Evolutionary conservation across 257 asterid genomes (phyloP), one percentile per base, ranked within the genome.

Genomic region (Cinchona pubescens): DNA sequence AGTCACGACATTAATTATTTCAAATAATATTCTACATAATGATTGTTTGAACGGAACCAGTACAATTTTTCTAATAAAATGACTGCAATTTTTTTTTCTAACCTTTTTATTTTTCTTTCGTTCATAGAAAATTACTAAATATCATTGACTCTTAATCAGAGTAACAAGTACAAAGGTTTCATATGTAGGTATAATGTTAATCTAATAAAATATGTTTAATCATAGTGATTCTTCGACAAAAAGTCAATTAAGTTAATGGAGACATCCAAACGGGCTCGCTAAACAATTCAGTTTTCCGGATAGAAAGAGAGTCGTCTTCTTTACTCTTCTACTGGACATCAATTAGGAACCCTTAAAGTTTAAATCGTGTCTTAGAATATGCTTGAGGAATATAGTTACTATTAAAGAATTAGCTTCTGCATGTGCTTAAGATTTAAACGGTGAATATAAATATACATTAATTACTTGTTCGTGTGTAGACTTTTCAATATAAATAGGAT

Each of bases 271-370:
- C 29, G 53, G 32, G 74, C 60, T 51, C 59, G 55, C 66, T 13
- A 77, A 77, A 46, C 61, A 61, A 19, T 53, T 46, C 55, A 25
- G 67, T 53, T 34, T 51, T 25, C 68, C 81, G 37, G 79, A 72
- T 76, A 67, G 32, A 27, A 59, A 72, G 84, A 79, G 84, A 80
- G 76, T 76, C 72, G 79, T 76, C 56, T 63, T 76, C 73, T 35
- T 60, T 69, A 38, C 35, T 80, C 76, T 59, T 59, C 29, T 23
- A 27, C 65, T 27, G 21, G 35, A 12, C 29, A 59, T 55, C 72
- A 60, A 25, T 55, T 48, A 65, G 69, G 55, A 55, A n/a, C 69
- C 74, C 65, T 42, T 42, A 66, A 40, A 62, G 78, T 7, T 38
- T 56, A 40, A 38, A 58, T 72, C 30, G 40, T 58, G 23, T 51